Evolutionary conservation across 1,284 basidiomycete species (phyloP).

Genomic region (Rhodotorula sp.): DNA sequence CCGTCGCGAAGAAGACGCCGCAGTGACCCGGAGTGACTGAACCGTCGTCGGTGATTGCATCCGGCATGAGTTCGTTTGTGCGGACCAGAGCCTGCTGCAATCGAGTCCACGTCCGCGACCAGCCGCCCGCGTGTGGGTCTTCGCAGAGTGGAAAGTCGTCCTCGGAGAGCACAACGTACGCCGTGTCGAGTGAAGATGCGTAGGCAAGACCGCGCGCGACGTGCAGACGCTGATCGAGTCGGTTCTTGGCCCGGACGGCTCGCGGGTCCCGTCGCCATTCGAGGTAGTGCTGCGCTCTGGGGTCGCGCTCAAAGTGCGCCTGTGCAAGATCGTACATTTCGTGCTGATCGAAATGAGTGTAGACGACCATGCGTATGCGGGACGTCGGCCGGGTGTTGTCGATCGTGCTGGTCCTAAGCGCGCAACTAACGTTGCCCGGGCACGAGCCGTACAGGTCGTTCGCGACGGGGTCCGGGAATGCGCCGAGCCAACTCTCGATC

Average conservation of each 20-base stretch:
- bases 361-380: slow-evolving; percentile 32
- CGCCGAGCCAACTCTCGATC: slow-evolving; percentile 30
- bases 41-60: not conserved
- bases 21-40: slow-evolving; percentile 19
- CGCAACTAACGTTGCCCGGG: not conserved
- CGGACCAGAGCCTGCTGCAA: slow-evolving; percentile 21
- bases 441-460: not conserved
- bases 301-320: slow-evolving; percentile 6
- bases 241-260: slow-evolving; percentile 8
- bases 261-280: slow-evolving; percentile 27
- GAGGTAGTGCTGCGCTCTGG: slow-evolving; percentile 28
- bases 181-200: slow-evolving; percentile 18
- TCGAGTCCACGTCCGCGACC: slow-evolving; percentile 19
- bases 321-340: slow-evolving; percentile 23
- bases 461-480: slow-evolving; percentile 13
- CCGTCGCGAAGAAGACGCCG: slow-evolving; percentile 32
- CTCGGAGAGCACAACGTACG: slow-evolving; percentile 34
- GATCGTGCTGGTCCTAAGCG: not conserved
- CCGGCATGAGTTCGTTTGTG: slow-evolving; percentile 31
- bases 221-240: slow-evolving; percentile 34
- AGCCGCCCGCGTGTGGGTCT: not conserved
- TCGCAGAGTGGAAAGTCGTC: slow-evolving; percentile 36
- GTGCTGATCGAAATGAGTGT: slow-evolving; percentile 33
- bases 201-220: slow-evolving; percentile 32
- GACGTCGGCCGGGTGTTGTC: not conserved